Percentiles rank a stretch among this genome's conserved stretches.
phyloP scores from a whole-genome alignment of 2,329 filamentous ascomycete species.

The Xylariaceae sp. region DNA sequence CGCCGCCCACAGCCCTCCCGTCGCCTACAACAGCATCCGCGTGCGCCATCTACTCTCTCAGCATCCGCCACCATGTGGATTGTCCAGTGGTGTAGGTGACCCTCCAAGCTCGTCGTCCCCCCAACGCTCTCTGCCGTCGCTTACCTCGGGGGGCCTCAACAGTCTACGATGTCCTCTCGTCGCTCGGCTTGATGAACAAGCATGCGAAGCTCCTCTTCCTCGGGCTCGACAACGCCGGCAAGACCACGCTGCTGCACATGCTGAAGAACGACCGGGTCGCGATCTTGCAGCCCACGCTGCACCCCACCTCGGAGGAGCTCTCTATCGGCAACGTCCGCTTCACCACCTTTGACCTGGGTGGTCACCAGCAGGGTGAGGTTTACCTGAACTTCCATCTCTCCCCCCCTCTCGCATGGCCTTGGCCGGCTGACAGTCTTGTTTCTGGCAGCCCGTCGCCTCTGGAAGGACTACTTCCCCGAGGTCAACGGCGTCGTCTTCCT shows the following conservation, averaged over 20 bases:
- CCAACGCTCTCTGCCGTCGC: constrained; percentile 9
- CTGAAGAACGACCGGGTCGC: constrained; percentile 95
- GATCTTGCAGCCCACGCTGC: constrained; percentile 81
- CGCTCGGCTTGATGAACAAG: constrained; percentile 86
- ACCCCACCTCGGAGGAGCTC: constrained; percentile 89
- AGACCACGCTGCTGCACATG: constrained; percentile 92
- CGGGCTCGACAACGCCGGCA: constrained; percentile 88
- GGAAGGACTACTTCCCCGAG: constrained; percentile 97
- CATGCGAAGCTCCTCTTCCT: constrained; percentile 92
- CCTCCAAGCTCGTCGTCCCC: too few relatives aligned
- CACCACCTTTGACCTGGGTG: constrained; percentile 88
- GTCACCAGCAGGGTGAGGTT: constrained; percentile 75
- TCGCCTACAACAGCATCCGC: too few relatives aligned
- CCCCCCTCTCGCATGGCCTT: too few relatives aligned
- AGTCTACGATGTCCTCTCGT: constrained; percentile 89
- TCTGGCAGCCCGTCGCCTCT: constrained; percentile 84
- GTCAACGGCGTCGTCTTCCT: constrained; percentile 96
- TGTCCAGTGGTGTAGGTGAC: constrained; percentile 87
- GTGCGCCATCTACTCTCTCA: too few relatives aligned
- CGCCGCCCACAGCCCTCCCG: too few relatives aligned
- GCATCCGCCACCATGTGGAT: constrained; percentile 67
- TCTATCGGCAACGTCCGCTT: constrained; percentile 90
- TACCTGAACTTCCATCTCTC: not conserved
- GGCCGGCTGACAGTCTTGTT: too few relatives aligned
- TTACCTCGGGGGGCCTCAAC: constrained; percentile 19